Evolutionary conservation across 2,329 filamentous ascomycete genomes (phyloP).

Genomic region (Sporothrix brunneoviolacea): DNA sequence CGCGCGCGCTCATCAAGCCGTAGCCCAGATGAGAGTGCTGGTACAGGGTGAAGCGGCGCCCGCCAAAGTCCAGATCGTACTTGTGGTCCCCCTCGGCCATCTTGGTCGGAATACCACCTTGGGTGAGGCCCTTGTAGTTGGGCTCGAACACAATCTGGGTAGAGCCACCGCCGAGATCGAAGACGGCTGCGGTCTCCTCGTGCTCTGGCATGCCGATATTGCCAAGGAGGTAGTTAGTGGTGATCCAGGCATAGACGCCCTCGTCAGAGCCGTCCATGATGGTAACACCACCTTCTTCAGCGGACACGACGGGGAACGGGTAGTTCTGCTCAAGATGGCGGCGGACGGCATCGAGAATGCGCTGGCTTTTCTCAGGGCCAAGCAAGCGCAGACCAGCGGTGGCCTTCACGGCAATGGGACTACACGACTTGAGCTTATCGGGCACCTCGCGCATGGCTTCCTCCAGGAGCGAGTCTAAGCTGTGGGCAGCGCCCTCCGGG

Average conservation of each 20-base stretch:
- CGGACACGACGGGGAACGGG: constrained; percentile 87
- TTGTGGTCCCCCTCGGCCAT: constrained; percentile 91
- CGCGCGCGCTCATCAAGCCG: constrained; percentile 89
- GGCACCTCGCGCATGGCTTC: constrained; percentile 80
- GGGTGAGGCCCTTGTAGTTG: constrained; percentile 67
- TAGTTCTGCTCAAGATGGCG: constrained; percentile 78
- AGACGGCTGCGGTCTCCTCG: constrained; percentile 84
- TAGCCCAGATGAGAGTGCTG: constrained; percentile 98
- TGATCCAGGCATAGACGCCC: constrained; percentile 98
- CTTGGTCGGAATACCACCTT: constrained; percentile 77
- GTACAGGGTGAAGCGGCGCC: constrained; percentile 85
- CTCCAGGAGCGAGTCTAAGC: constrained; percentile 79
- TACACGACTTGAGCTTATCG: constrained; percentile 83
- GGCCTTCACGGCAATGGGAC: constrained; percentile 93
- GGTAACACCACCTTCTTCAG: constrained; percentile 77
- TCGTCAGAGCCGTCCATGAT: constrained; percentile 98
- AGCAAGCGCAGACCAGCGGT: constrained; percentile 89
- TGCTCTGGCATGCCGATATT: constrained; percentile 93
- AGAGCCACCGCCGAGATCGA: constrained; percentile 92
- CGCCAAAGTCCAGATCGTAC: constrained; percentile 80
- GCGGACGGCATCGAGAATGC: constrained; percentile 81
- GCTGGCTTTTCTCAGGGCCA: constrained; percentile 70
- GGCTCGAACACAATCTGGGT: constrained; percentile 99
- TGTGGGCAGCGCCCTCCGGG: constrained; percentile 80
- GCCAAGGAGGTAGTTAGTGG: constrained; percentile 94